Percentiles rank a stretch among this genome's conserved stretches.
Evolutionary conservation across 495 filamentous ascomycete genomes (phyloP).

Genomic region (Daldinia decipiens): DNA sequence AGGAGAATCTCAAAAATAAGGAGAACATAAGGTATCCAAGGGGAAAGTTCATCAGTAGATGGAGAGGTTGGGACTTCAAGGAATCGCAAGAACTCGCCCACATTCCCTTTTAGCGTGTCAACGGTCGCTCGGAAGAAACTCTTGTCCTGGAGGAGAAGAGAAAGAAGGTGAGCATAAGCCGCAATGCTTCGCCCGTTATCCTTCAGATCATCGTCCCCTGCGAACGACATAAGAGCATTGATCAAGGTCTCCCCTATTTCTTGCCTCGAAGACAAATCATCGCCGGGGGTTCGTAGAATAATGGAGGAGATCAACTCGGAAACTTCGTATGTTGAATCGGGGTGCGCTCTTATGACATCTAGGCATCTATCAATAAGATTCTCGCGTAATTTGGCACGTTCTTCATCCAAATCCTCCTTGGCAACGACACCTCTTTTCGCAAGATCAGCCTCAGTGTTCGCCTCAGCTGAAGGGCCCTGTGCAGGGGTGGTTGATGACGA

Average conservation of each 20-base stretch:
- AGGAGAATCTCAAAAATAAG: conserved; percentile 91
- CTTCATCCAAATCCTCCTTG: conserved; percentile 83
- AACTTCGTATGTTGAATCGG: conserved; percentile 90
- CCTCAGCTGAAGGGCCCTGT: conserved; percentile 31
- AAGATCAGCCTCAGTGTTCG: conserved; percentile 27
- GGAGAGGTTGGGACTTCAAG: conserved; percentile 77
- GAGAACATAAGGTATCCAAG: conserved; percentile 92
- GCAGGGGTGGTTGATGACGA: conserved; percentile 40
- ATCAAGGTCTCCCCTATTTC: conserved; percentile 86
- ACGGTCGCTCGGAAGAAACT: conserved; percentile 82
- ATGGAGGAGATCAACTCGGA: conserved; percentile 84
- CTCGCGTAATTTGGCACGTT: conserved; percentile 74
- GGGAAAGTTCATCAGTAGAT: conserved; percentile 75
- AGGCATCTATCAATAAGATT: conserved; percentile 89
- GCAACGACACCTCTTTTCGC: conserved; percentile 54
- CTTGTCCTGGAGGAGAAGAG: conserved; percentile 83
- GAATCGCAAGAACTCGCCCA: conserved; percentile 78
- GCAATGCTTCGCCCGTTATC: conserved; percentile 67
- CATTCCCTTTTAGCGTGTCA: conserved; percentile 79
- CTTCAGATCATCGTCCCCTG: conserved; percentile 82
- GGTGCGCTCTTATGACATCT: conserved; percentile 87
- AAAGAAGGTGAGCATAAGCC: conserved; percentile 92
- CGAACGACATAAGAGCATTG: conserved; percentile 86
- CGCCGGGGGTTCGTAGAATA: conserved; percentile 73
- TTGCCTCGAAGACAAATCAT: conserved; percentile 63